Evolutionary conservation across 352 stramenopile genomes (phyloP), one percentile per base, ranked within the genome.

Genomic region (Pythium rishiriense): DNA sequence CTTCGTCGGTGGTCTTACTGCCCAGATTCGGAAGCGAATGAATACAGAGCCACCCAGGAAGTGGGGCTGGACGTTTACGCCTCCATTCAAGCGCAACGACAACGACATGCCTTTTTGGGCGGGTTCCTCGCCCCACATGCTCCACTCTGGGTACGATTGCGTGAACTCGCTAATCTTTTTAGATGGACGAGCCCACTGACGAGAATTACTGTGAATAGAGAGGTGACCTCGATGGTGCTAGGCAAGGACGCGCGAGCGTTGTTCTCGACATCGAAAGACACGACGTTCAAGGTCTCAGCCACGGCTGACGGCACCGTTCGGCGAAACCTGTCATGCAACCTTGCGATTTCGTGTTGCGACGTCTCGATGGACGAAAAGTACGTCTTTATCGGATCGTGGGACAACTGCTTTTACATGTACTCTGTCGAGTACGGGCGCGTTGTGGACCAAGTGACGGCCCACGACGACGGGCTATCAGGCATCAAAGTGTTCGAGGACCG

Each of bases 391-490:
- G 86, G 85, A 5, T 93, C 84, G 19, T 88, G 73, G 79, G 87
- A 96, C 66, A 88, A 88, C 53, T 87, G 80, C 47, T 77, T 96
- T 39, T 94, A 94, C 73, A 94, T 96, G 86, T 93, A 93, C 49
- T 92, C 84, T 15, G 83, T 94, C 54, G 87, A 94, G 26, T 81
- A 86, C 17, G 87, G 87, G 0, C 85, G 84, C 14, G 79, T 96
- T 0, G 77, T 93, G 33, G 83, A 93, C 49, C 85, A 94, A 50
- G 82, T 91, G 31, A 88, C 78, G 10, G 87, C 85, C 9, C 87
- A 96, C 50, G 84, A 92, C 42, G 84, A 93, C 45, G 81, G 82
- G 12, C 66, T 96, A 22, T 91, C 83, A 8, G 84, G 75, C 24
- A 74, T 96, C 41, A 87, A 81, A 29, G 86, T 95, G 10, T 81